Evolutionary conservation across 2,329 filamentous ascomycete species (phyloP).

Genomic region (Elsinoe arachidis): DNA sequence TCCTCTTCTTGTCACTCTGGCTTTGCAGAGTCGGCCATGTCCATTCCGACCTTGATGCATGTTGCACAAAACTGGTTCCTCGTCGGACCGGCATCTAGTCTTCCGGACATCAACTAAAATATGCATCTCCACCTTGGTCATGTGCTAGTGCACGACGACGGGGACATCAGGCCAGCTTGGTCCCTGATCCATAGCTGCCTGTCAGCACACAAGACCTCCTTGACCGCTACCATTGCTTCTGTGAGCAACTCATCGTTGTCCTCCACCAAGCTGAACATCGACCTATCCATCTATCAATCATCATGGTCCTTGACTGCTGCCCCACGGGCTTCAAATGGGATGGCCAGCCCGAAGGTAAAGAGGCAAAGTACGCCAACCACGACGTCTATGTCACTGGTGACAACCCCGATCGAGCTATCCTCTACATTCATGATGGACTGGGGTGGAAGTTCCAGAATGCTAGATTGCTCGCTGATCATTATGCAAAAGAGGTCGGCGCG

Average conservation of each 20-base stretch:
- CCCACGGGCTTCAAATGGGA: conserved; percentile 23
- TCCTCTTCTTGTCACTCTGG: too few species aligned
- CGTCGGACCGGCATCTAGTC: not conserved
- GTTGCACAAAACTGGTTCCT: not conserved
- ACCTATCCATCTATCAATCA: not conserved
- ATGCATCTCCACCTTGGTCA: too few species aligned
- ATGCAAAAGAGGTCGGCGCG: conserved; percentile 36
- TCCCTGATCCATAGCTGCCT: not conserved
- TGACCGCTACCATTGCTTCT: not conserved
- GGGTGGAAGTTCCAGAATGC: conserved; percentile 40
- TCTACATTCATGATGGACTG: conserved; percentile 28
- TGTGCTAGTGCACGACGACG: too few species aligned
- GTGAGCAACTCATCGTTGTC: not conserved
- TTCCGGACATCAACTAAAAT: not conserved
- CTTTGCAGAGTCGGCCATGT: too few species aligned
- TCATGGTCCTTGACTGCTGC: conserved; percentile 19
- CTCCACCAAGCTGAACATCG: not conserved
- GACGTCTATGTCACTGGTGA: conserved; percentile 23
- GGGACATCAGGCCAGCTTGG: not conserved
- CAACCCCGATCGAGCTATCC: conserved; percentile 22
- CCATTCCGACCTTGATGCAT: not conserved
- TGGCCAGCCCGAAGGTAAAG: conserved; percentile 20
- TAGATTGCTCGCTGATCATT: conserved; percentile 41
- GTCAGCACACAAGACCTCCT: not conserved
- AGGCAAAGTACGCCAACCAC: conserved; percentile 18